These are phyloP conservation scores for Mucor racemosus DNA, from an alignment of 371 early-diverging fungal species.

Conservation along the genomic window DNA sequence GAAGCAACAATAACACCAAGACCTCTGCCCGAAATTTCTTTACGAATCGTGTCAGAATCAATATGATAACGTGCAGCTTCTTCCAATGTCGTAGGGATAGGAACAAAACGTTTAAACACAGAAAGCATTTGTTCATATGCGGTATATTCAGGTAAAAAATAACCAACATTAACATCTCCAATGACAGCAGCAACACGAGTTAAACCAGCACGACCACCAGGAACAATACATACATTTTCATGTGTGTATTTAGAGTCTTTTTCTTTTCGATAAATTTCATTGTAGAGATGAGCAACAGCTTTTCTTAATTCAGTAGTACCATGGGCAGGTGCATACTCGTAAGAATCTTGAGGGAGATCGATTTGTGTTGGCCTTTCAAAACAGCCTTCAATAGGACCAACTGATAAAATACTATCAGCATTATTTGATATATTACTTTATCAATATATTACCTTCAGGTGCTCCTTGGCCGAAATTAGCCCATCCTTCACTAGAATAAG, in stretches of 20 bases:
- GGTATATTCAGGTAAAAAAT: constrained; percentile 60
- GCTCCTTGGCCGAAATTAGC: constrained; percentile 63
- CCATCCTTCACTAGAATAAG: constrained; percentile 38
- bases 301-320: constrained; percentile 42
- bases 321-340: constrained; percentile 50
- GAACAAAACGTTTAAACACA: constrained; percentile 57
- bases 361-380: constrained; percentile 39
- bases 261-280: constrained; percentile 45
- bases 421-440: neutral
- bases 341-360: constrained; percentile 23
- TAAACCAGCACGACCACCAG: constrained; percentile 59
- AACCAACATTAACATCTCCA: constrained; percentile 57
- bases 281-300: constrained; percentile 55
- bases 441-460: constrained; percentile 46
- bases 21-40: constrained; percentile 51
- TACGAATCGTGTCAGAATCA: constrained; percentile 38
- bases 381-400: constrained; percentile 48
- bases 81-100: constrained; percentile 55
- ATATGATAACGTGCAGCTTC: constrained; percentile 49
- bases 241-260: constrained; percentile 50
- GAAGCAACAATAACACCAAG: constrained; percentile 53
- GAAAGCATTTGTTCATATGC: constrained; percentile 54
- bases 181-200: constrained; percentile 55
- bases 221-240: constrained; percentile 59
- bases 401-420: constrained; percentile 13